phyloP scores from a whole-genome alignment of 345 rosid species.

The Gossypium turneri region DNA sequence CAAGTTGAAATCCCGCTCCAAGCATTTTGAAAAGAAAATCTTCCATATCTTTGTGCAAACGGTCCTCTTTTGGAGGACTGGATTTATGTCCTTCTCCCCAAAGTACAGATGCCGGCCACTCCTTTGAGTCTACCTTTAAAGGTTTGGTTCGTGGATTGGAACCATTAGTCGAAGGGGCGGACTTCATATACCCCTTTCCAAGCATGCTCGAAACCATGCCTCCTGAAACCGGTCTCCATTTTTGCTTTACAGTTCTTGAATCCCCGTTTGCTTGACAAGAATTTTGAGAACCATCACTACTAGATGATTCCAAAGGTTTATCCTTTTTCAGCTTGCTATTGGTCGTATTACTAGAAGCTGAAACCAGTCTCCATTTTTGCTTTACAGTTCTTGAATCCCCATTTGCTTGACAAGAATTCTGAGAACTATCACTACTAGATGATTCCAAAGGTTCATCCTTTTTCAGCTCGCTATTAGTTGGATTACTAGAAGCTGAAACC shows the following conservation, averaged over 20 bases:
- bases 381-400: background rate
- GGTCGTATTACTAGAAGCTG: background rate
- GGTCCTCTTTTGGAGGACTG: conserved; percentile 17
- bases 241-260: conserved; percentile 6
- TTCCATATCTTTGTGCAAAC: conserved; percentile 39
- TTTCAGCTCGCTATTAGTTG: background rate
- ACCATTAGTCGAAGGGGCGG: conserved; percentile 27
- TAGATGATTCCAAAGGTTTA: background rate
- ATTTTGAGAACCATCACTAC: background rate
- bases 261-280: background rate
- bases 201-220: conserved; percentile 46
- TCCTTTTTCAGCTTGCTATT: background rate
- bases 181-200: conserved; percentile 40
- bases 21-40: conserved; percentile 48
- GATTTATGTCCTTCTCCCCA: conserved; percentile 26
- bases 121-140: conserved; percentile 38
- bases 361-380: background rate
- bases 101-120: conserved; percentile 30
- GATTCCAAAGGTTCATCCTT: background rate
- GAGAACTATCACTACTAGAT: conserved; percentile 5
- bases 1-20: conserved; percentile 44
- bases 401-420: background rate
- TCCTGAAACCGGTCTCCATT: conserved; percentile 38
- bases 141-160: conserved; percentile 35
- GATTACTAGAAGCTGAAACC: conserved; percentile 13